Base-by-base conservation (phyloP, 2,329 filamentous ascomycete genomes). In the Colletotrichum lupini region DNA sequence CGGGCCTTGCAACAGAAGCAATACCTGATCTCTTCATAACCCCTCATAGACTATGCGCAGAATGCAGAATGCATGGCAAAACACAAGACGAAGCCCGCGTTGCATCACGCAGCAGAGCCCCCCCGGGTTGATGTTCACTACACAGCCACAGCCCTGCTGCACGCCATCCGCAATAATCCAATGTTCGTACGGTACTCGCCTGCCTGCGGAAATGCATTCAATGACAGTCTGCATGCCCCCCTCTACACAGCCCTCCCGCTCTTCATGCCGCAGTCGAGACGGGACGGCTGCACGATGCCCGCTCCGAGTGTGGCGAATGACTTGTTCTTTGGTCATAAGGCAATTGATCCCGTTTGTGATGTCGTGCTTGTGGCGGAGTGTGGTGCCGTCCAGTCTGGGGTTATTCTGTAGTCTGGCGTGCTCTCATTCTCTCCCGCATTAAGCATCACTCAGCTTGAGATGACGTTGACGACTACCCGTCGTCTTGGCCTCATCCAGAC, bases 131-230 rank as follows among this genome's bases (percentile, higher is more conserved):
- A 42, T n/a, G 16, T 19, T 59, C 26, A 30, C n/a, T n/a, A 37
- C 70, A 65, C 56, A 73, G 70, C 70, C 70, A 65, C 70, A 24
- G 46, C 42, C 55, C 55, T 32, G 55, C 66, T 69, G 66, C 70
- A 67, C 32, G 28, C 59, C 30, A 55, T 35, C n/a, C 16, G 6
- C 16, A 28, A 24, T 16, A 42, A n/a, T 49, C 42, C 42, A n/a
- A 49, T 49, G 19, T 49, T 9, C 11, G 32, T 35, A 35, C 32
- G 0, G 19, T n/a, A 49, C 42, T 49, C 42, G 42, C 42, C 42
- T 42, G 42, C 42, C 42, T n/a, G 19, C 42, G 16, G 42, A 8
- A 49, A 19, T 49, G 42, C 26, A 8, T 52, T 8, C 19, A 35
- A 0, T 35, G 1, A 35, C 42, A 42, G 12, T 24, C 59, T 52